Percentiles rank a stretch among this genome's conserved stretches.
Conservation (phyloP, 2,329 filamentous ascomycete genomes). For the Fusarium sp. region DNA sequence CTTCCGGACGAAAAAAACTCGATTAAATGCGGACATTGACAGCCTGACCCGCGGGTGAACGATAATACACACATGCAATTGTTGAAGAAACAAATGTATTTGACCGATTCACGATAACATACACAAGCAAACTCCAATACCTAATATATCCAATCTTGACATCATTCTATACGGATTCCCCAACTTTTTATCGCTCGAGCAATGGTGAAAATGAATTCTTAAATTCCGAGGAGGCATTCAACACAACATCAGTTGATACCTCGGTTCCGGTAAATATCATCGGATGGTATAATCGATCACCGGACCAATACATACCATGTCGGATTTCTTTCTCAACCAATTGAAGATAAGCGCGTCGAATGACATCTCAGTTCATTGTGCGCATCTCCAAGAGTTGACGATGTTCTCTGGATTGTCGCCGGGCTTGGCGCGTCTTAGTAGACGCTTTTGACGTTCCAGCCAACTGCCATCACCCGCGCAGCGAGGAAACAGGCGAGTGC, state of each 20-base stretch:
- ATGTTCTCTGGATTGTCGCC: neutral
- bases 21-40: slow-evolving; percentile 40
- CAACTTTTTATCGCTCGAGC: slow-evolving; percentile 1
- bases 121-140: neutral
- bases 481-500: slow-evolving; percentile 41
- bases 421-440: slow-evolving; percentile 18
- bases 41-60: slow-evolving; percentile 24
- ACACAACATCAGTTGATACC: slow-evolving; percentile 20
- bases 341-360: neutral
- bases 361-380: slow-evolving; percentile 29
- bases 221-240: slow-evolving; percentile 25
- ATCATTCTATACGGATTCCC: neutral
- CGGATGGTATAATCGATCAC: slow-evolving; percentile 23
- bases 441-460: slow-evolving; percentile 39
- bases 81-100: slow-evolving; percentile 15
- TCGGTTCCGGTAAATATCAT: slow-evolving; percentile 17
- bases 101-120: slow-evolving; percentile 1
- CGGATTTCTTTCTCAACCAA: neutral
- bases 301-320: slow-evolving; percentile 20
- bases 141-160: neutral
- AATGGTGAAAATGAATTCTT: neutral
- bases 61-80: neutral
- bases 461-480: slow-evolving; percentile 38
- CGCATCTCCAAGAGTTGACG: slow-evolving; percentile 1
- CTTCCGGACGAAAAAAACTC: slow-evolving; percentile 25